Evolutionary conservation across 106 monocot species (phyloP).

Genomic region (Alisma plantagoaquatica): DNA sequence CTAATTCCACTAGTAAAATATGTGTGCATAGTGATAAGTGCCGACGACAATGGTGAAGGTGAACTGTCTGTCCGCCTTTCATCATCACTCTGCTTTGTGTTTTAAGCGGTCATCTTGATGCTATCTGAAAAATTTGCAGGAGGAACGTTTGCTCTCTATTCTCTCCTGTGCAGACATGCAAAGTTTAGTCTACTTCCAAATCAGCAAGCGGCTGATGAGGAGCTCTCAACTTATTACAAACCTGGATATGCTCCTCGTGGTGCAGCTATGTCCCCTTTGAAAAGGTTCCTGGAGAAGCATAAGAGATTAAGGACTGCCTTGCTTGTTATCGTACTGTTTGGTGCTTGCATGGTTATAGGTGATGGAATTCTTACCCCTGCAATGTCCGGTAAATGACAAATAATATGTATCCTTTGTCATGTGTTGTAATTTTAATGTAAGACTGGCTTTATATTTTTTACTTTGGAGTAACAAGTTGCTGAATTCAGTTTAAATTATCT

Average conservation of each 20-base stretch:
- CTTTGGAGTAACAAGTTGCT: too few relatives aligned
- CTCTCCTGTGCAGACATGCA: constrained; percentile 86
- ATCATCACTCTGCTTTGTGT: not conserved
- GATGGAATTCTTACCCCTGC: constrained; percentile 85
- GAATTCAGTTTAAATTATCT: not conserved
- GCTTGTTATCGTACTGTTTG: constrained; percentile 65
- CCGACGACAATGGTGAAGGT: constrained; percentile 99
- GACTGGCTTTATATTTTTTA: too few relatives aligned
- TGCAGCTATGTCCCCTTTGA: constrained; percentile 35
- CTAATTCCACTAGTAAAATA: constrained; percentile 77
- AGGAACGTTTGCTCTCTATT: constrained; percentile 87
- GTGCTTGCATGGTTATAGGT: constrained; percentile 89
- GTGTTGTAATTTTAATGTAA: too few relatives aligned
- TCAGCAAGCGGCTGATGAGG: constrained; percentile 89
- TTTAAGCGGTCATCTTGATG: not conserved
- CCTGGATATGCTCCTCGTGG: constrained; percentile 23
- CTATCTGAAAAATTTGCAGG: constrained; percentile 25
- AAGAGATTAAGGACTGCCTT: constrained; percentile 51
- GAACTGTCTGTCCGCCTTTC: not conserved
- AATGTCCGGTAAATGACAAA: constrained; percentile 67
- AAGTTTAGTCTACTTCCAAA: constrained; percentile 90
- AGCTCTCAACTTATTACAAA: constrained; percentile 74
- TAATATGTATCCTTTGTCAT: too few relatives aligned
- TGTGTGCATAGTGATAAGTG: constrained; percentile 61
- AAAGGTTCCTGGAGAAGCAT: constrained; percentile 75